Evolutionary conservation across 163 green algal species (phyloP).

Genomic region (Chlamydomonas reinhardtii): DNA sequence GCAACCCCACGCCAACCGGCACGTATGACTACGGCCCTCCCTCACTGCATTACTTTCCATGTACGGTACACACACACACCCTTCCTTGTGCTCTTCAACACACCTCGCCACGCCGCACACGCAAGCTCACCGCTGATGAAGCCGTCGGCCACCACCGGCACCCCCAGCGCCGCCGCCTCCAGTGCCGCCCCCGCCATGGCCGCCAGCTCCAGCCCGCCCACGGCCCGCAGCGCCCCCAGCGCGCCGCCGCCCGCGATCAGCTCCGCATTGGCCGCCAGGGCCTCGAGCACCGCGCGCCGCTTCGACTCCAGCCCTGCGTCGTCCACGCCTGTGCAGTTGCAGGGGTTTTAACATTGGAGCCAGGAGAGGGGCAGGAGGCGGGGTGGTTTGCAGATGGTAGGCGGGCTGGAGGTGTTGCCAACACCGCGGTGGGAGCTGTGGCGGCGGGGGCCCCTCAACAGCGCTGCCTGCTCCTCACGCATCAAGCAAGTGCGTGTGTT

Average conservation of each 20-base stretch:
- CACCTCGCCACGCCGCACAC: neutral
- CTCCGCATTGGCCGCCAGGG: slow-evolving; percentile 43
- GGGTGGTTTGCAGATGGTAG: no score
- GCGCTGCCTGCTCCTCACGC: no score
- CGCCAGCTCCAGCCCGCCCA: slow-evolving; percentile 27
- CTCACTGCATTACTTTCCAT: no score
- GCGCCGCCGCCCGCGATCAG: slow-evolving; percentile 15
- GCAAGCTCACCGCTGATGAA: slow-evolving; percentile 55
- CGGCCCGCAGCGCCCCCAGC: neutral
- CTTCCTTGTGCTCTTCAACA: neutral
- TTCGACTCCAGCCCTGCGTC: slow-evolving; percentile 58
- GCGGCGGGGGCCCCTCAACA: no score
- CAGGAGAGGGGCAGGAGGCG: neutral
- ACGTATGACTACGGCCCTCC: no score
- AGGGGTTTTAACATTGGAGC: neutral
- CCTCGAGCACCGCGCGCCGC: slow-evolving; percentile 38
- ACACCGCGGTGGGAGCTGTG: no score
- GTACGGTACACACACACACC: neutral
- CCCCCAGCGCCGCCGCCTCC: neutral
- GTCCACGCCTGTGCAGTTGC: slow-evolving; percentile 56
- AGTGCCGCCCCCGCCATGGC: slow-evolving; percentile 19
- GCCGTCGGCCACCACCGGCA: slow-evolving; percentile 68
- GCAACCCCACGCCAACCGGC: no score
- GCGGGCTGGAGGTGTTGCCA: no score
- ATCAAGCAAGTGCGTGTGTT: no score